Base-by-base conservation (phyloP, 129 eudicot species). In the Rutidosis leptorrhynchoides region DNA sequence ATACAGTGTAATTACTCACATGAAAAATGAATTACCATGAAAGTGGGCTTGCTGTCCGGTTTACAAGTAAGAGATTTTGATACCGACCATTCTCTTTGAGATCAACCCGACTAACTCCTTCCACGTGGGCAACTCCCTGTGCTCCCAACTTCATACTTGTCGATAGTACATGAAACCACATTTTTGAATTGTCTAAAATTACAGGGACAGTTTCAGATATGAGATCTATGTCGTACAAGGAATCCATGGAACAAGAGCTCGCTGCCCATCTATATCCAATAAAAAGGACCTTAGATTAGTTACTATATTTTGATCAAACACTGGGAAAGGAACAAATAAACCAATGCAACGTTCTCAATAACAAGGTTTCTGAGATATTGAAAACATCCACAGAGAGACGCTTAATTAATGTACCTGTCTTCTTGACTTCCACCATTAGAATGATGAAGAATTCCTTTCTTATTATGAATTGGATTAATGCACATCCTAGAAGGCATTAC, bases 401-500 rank as follows among this genome's bases (percentile, higher is more conserved):
- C n/a, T n/a, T n/a, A n/a, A n/a, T n/a, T n/a, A n/a, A n/a, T n/a
- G n/a, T n/a, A 89, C 99, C 81, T 77, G 69, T 82, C 90, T 70
- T 84, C 90, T 49, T 78, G 74, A 79, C 42, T 79, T 58, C 60
- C 55, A 65, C 77, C 68, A 45, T 65, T 81, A 1, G 92, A 69
- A 53, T 79, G 83, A 70, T 86, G 90, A 37, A 89, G 84, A 80
- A 88, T 76, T 65, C 96, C 98, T 68, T 89, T 93, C 70, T 89
- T 82, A 75, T 93, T 93, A 70, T 93, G 99, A 37, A 86, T 80
- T 45, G 96, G 99, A 74, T 93, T 93, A 73, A 93, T 84, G 59
- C 99, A 93, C 86, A 93, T 88, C 83, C 95, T 84, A 22, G 99
- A 86, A 80, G 99, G 99, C 99, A 93, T 84, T 73, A 93, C 99